A percentile compares a stretch with the other conserved stretches of the same genome.
Conservation (phyloP, 257 asterid species). For the Dorcoceras hygrometricum region DNA sequence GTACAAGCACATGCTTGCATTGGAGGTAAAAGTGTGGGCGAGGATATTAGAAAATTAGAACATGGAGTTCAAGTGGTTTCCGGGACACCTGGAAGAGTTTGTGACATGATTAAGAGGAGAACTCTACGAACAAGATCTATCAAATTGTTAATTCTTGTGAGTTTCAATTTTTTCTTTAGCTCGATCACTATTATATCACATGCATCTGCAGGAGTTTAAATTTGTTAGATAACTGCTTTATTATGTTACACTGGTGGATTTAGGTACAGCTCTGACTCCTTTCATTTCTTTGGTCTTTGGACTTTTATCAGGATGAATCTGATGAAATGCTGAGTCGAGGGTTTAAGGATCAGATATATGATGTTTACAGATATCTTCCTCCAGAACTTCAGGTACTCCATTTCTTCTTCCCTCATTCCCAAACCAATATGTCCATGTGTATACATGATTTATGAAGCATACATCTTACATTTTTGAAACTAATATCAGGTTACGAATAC, state of each 20-base stretch:
- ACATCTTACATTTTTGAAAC: neutral
- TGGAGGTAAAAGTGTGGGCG: slow-evolving; percentile 98
- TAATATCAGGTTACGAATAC: too few relatives aligned
- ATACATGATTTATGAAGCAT: neutral
- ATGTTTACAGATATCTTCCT: slow-evolving; percentile 98
- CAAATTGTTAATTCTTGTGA: slow-evolving; percentile 72
- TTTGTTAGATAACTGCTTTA: neutral
- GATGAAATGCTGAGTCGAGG: slow-evolving; percentile 99
- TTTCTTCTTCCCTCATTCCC: neutral
- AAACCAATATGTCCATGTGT: neutral
- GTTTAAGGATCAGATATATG: slow-evolving; percentile 96
- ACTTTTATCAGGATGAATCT: slow-evolving; percentile 72
- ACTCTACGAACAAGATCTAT: slow-evolving; percentile 83
- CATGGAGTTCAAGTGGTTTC: slow-evolving; percentile 98
- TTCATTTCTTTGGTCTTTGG: slow-evolving; percentile 5
- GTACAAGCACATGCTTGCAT: slow-evolving; percentile 94
- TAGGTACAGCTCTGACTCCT: slow-evolving; percentile 6
- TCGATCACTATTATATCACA: slow-evolving; percentile 3
- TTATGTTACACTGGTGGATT: neutral
- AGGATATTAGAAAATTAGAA: slow-evolving; percentile 87
- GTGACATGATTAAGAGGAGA: slow-evolving; percentile 98
- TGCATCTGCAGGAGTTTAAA: slow-evolving; percentile 11
- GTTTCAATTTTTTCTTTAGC: slow-evolving; percentile 26
- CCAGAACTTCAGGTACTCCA: slow-evolving; percentile 83
- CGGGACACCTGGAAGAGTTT: slow-evolving; percentile 98